Conservation (phyloP, 352 stramenopile species). For the Halophytophthora batemanensis region DNA sequence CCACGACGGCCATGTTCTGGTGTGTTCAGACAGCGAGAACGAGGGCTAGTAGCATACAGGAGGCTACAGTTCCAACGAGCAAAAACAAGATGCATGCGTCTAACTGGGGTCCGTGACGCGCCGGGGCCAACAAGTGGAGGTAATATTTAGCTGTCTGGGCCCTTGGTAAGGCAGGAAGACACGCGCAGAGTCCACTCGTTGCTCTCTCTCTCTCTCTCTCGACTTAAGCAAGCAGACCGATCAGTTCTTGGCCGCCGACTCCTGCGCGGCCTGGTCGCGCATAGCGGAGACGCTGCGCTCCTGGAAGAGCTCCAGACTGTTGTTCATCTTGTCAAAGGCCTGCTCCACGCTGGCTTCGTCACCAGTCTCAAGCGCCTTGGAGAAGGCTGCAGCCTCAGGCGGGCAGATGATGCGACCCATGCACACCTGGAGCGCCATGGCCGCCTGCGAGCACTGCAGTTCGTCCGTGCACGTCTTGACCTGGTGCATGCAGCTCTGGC, state of each 20-base stretch:
- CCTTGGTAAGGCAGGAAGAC: constrained; percentile 7
- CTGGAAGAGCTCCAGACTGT: constrained; percentile 75
- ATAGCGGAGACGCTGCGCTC: constrained; percentile 70
- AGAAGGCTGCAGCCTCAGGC: constrained; percentile 58
- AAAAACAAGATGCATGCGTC: constrained; percentile 9
- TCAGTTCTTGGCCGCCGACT: constrained; percentile 53
- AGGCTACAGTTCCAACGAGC: constrained; percentile 4
- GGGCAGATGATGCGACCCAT: constrained; percentile 87
- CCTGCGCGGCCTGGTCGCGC: constrained; percentile 68
- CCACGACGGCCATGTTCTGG: constrained; percentile 44
- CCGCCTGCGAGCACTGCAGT: constrained; percentile 78
- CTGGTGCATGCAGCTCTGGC: constrained; percentile 75
- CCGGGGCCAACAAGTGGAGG: constrained; percentile 1
- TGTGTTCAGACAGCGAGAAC: constrained; percentile 35
- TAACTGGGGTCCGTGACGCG: constrained; percentile 8
- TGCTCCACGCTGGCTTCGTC: constrained; percentile 64
- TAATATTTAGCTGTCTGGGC: constrained; percentile 20
- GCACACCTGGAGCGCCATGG: constrained; percentile 86
- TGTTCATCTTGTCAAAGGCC: constrained; percentile 76
- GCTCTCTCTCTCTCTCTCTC: constrained; percentile 3
- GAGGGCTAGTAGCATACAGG: neutral
- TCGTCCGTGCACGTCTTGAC: constrained; percentile 78
- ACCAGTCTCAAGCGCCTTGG: constrained; percentile 63
- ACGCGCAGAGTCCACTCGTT: constrained; percentile 1
- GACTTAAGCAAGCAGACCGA: neutral